Percentiles rank a stretch among this genome's conserved stretches.
Conservation (phyloP, 805 yeast genomes). For the Kodamaea neixiangensis region DNA sequence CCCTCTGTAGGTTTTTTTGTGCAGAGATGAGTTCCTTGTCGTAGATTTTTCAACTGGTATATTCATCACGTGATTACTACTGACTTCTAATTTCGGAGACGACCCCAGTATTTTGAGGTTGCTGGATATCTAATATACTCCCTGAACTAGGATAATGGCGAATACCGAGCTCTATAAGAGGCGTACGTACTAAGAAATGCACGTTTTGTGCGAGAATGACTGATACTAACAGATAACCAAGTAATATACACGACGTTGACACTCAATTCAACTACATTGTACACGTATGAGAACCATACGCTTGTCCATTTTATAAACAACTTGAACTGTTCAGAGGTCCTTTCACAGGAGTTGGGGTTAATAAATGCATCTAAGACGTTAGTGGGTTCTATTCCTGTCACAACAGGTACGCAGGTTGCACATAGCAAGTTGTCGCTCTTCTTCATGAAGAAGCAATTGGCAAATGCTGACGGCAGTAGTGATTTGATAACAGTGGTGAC, state of each 20-base stretch:
- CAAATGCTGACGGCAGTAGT: slow-evolving; percentile 44
- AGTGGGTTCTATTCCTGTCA: slow-evolving; percentile 38
- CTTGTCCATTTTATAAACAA: slow-evolving; percentile 43
- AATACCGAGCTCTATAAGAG: slow-evolving; percentile 23
- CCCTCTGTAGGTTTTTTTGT: neutral
- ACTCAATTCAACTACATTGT: slow-evolving; percentile 58
- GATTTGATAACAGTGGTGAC: slow-evolving; percentile 56
- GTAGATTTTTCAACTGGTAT: neutral
- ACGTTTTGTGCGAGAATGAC: neutral
- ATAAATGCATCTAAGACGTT: slow-evolving; percentile 51
- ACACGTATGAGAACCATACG: slow-evolving; percentile 53
- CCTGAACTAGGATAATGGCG: slow-evolving; percentile 18
- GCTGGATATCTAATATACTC: neutral
- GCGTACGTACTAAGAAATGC: slow-evolving; percentile 20
- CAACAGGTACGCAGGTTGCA: slow-evolving; percentile 25
- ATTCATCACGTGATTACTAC: neutral
- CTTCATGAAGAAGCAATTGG: slow-evolving; percentile 49
- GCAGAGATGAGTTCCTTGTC: neutral
- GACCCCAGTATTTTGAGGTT: neutral
- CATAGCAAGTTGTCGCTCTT: slow-evolving; percentile 39
- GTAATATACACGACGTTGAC: slow-evolving; percentile 52
- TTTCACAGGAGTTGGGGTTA: slow-evolving; percentile 54
- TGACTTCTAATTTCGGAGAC: neutral
- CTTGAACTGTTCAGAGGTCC: slow-evolving; percentile 53
- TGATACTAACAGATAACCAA: slow-evolving; percentile 17